Evolutionary conservation across 345 rosid species (phyloP).

Genomic region (Lepidium aucheri): DNA sequence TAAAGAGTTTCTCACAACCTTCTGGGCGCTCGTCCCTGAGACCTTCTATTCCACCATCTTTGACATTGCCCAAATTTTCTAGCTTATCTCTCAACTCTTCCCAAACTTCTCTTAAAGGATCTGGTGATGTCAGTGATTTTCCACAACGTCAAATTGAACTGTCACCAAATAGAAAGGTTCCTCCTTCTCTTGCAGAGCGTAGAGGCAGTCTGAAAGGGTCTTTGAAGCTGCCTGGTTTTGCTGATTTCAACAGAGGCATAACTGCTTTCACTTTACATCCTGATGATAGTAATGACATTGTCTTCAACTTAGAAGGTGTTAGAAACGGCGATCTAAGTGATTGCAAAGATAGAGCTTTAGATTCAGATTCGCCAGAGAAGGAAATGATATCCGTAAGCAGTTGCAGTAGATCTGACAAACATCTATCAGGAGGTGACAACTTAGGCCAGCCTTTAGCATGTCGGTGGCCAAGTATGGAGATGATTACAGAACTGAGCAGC

Average conservation of each 20-base stretch:
- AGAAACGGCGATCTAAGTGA: constrained; percentile 30
- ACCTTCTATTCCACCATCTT: constrained; percentile 43
- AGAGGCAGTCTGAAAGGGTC: constrained; percentile 68
- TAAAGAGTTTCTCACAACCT: constrained; percentile 55
- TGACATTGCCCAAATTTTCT: constrained; percentile 58
- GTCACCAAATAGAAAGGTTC: constrained; percentile 38
- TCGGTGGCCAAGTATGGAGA: constrained; percentile 75
- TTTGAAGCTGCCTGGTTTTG: constrained; percentile 58
- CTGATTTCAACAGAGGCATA: constrained; percentile 37
- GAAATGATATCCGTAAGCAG: constrained; percentile 27
- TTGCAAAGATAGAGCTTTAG: constrained; percentile 27
- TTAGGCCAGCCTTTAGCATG: constrained; percentile 37
- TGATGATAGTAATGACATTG: constrained; percentile 44
- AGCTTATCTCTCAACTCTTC: constrained; percentile 47
- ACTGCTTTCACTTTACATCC: constrained; percentile 32
- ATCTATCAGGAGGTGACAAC: constrained; percentile 19
- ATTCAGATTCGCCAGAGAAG: constrained; percentile 22
- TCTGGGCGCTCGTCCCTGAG: constrained; percentile 65
- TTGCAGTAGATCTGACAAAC: constrained; percentile 23
- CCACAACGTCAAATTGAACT: constrained; percentile 27
- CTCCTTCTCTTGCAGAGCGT: constrained; percentile 81
- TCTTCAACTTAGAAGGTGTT: constrained; percentile 36
- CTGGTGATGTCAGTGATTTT: constrained; percentile 30
- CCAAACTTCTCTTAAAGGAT: constrained; percentile 30
- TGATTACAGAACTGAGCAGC: constrained; percentile 32